These are phyloP conservation scores for Ricinus communis DNA, from an alignment of 345 rosid species.

Conservation along the genomic window DNA sequence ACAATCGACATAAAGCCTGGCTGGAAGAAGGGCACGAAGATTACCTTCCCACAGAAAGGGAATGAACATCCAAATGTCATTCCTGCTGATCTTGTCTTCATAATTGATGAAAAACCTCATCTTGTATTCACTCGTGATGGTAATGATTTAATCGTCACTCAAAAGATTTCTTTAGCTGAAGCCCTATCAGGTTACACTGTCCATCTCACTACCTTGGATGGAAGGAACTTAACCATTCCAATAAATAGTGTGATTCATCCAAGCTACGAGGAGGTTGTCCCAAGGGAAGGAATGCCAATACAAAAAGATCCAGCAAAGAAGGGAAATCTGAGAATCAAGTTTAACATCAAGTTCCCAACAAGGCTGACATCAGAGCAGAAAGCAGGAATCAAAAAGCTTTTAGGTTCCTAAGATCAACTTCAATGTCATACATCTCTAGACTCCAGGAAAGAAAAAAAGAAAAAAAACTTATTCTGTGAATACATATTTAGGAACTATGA, in stretches of 20 bases:
- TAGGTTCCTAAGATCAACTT: slow-evolving; percentile 1
- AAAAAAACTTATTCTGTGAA: background rate
- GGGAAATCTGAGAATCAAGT: slow-evolving; percentile 25
- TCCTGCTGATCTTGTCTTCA: slow-evolving; percentile 26
- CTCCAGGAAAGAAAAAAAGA: too few relatives aligned
- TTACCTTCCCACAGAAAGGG: slow-evolving; percentile 30
- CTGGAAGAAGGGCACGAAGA: slow-evolving; percentile 34
- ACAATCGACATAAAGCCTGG: slow-evolving; percentile 29
- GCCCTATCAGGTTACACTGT: slow-evolving; percentile 26
- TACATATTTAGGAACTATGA: background rate
- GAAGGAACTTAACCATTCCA: slow-evolving; percentile 20
- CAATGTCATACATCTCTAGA: background rate
- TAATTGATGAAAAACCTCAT: slow-evolving; percentile 27
- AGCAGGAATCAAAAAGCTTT: slow-evolving; percentile 18
- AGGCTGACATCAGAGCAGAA: slow-evolving; percentile 26
- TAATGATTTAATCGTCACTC: slow-evolving; percentile 19
- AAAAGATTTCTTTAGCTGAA: slow-evolving; percentile 26
- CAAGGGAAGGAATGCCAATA: slow-evolving; percentile 30
- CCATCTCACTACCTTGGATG: slow-evolving; percentile 27
- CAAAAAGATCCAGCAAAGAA: slow-evolving; percentile 9
- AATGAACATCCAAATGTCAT: slow-evolving; percentile 16
- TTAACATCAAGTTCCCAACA: slow-evolving; percentile 25
- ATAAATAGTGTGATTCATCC: slow-evolving; percentile 18
- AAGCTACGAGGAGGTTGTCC: slow-evolving; percentile 20
- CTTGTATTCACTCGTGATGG: slow-evolving; percentile 23